These are phyloP conservation scores for Candida anglica DNA, from an alignment of 805 yeast species.

Conservation along the genomic window DNA sequence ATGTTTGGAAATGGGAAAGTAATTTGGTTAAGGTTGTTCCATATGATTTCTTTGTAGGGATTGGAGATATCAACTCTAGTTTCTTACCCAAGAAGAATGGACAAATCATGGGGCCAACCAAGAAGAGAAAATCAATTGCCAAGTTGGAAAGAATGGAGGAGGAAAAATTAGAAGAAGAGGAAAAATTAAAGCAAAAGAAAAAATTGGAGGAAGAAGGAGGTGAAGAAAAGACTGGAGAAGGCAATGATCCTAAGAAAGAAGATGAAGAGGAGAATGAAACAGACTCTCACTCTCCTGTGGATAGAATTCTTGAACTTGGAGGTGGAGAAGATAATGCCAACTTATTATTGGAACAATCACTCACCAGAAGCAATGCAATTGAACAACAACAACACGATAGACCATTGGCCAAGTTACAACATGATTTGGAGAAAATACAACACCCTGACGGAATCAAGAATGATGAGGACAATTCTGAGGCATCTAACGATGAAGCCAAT, in stretches of 20 bases:
- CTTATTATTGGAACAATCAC: conserved; percentile 52
- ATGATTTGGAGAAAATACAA: conserved; percentile 55
- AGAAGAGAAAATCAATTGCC: conserved; percentile 54
- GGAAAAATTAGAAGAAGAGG: conserved; percentile 9
- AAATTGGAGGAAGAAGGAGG: conserved; percentile 4
- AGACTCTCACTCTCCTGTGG: conserved; percentile 39
- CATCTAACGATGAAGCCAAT: conserved; percentile 18
- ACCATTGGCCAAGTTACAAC: conserved; percentile 80
- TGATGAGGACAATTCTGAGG: conserved; percentile 14
- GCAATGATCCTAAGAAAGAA: background rate
- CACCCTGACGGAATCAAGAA: conserved; percentile 20
- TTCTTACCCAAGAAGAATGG: conserved; percentile 79
- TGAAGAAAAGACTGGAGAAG: conserved; percentile 1
- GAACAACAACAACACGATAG: conserved; percentile 80
- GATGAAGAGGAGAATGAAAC: conserved; percentile 8
- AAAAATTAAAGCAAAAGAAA: conserved; percentile 5
- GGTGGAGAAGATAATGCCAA: conserved; percentile 49
- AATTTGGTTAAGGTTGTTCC: conserved; percentile 91
- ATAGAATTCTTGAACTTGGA: conserved; percentile 41
- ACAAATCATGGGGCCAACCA: conserved; percentile 56
- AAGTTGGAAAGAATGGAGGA: conserved; percentile 44
- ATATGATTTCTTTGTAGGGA: conserved; percentile 92
- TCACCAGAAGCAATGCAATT: conserved; percentile 62
- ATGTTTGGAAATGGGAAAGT: conserved; percentile 97
- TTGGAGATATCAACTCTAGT: conserved; percentile 94